phyloP scores from a whole-genome alignment of 805 yeast species.

The Candida montana region DNA sequence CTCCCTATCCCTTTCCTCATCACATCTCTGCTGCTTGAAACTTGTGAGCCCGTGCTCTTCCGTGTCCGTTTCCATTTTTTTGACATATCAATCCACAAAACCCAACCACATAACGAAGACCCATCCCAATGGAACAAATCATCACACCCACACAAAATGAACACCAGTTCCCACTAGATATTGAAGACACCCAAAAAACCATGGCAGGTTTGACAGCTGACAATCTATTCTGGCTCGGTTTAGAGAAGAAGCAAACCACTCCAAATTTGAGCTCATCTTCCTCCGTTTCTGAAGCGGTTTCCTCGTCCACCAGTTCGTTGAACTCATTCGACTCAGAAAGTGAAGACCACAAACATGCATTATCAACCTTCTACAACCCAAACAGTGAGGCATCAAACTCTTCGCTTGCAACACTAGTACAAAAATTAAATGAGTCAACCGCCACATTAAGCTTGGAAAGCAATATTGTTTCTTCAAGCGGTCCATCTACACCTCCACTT shows the following conservation, averaged over 20 bases:
- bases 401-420: constrained; percentile 23
- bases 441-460: constrained; percentile 17
- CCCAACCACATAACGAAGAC: no score
- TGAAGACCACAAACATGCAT: constrained; percentile 15
- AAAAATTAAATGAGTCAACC: constrained; percentile 19
- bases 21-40: not conserved
- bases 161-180: not conserved
- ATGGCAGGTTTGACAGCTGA: constrained; percentile 6
- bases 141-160: not conserved
- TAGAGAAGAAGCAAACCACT: not conserved
- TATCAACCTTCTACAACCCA: constrained; percentile 8
- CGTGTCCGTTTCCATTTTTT: not conserved
- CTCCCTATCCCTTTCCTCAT: not conserved
- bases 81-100: no score
- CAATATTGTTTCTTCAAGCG: constrained; percentile 3
- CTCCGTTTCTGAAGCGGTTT: constrained; percentile 4
- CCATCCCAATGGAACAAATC: constrained; percentile 1
- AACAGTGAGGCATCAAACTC: constrained; percentile 15
- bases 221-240: constrained; percentile 7
- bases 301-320: constrained; percentile 15
- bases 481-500: constrained; percentile 10
- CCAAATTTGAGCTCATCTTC: constrained; percentile 1
- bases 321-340: constrained; percentile 20
- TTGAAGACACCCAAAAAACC: not conserved
- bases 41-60: not conserved